phyloP scores from a whole-genome alignment of 192 early-diverging fungal species.

The Phlyctochytrium arcticum region DNA sequence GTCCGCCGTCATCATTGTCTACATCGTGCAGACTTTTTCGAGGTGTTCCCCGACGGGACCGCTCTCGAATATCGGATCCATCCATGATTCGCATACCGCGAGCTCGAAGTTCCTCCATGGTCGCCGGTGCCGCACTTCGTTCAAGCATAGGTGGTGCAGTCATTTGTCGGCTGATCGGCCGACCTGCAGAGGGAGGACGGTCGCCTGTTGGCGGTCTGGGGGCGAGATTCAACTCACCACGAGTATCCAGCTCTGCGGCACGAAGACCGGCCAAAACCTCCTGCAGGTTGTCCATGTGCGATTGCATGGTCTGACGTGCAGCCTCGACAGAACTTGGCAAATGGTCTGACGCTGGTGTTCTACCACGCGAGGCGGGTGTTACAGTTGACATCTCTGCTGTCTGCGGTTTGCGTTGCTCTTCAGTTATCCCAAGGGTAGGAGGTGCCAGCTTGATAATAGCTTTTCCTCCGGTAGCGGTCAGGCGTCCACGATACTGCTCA shows the following conservation, averaged over 20 bases:
- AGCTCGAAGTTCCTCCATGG: conserved; percentile 11
- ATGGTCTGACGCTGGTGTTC: background rate
- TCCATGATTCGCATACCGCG: conserved; percentile 36
- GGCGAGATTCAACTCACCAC: background rate
- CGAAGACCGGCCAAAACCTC: conserved; percentile 51
- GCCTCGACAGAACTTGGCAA: conserved; percentile 32
- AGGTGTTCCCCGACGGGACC: background rate
- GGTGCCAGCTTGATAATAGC: conserved; percentile 58
- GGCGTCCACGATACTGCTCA: conserved; percentile 45
- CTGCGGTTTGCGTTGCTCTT: conserved; percentile 15
- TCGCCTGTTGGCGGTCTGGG: conserved; percentile 11
- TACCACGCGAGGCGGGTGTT: conserved; percentile 4
- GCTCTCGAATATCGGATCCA: conserved; percentile 37
- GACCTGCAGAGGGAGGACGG: background rate
- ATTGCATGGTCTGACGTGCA: conserved; percentile 28
- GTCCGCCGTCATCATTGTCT: background rate
- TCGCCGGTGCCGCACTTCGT: background rate
- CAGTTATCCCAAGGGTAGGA: conserved; percentile 19
- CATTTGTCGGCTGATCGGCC: background rate
- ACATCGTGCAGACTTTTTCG: background rate
- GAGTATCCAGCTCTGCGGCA: conserved; percentile 46
- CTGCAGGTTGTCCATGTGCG: conserved; percentile 49
- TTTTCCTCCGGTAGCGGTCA: conserved; percentile 48
- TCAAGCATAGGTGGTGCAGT: background rate
- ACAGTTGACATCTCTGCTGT: conserved; percentile 38